Percentiles rank a stretch among this genome's conserved stretches.
phyloP scores from a whole-genome alignment of 1,139 yeast species.

The Blastobotrys serpentis region DNA sequence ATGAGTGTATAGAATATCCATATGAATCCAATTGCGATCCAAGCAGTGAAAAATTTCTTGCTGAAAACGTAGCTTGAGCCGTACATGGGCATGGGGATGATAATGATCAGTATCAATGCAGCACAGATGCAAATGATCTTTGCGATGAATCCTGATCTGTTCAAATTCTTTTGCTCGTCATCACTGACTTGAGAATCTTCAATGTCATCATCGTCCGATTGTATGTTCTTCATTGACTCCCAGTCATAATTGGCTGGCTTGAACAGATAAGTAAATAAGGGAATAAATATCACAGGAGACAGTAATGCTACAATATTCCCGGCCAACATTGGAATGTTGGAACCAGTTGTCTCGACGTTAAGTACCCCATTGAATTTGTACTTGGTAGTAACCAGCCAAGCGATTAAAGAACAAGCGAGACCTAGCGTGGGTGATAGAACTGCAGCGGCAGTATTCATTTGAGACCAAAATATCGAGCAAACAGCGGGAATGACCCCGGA shows the following conservation, averaged over 20 bases:
- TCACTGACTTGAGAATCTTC: conserved; percentile 15
- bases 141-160: conserved; percentile 34
- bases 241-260: conserved; percentile 63
- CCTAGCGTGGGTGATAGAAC: conserved; percentile 48
- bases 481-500: conserved; percentile 67
- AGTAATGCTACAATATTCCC: conserved; percentile 82
- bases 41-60: conserved; percentile 45
- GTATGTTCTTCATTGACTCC: conserved; percentile 50
- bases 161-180: conserved; percentile 22
- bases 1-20: conserved; percentile 44
- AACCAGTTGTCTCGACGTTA: conserved; percentile 64
- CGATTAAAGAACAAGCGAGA: conserved; percentile 45
- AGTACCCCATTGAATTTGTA: conserved; percentile 37
- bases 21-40: conserved; percentile 42
- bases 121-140: conserved; percentile 38
- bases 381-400: conserved; percentile 49
- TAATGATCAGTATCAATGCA: conserved; percentile 35
- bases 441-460: conserved; percentile 54
- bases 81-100: conserved; percentile 51
- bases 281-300: conserved; percentile 68
- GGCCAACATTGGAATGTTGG: conserved; percentile 78
- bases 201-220: conserved; percentile 27
- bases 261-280: conserved; percentile 55
- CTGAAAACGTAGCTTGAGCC: conserved; percentile 45
- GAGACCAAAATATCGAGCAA: conserved; percentile 65